Base-by-base conservation (phyloP, 2,329 filamentous ascomycete species). In the Exophiala sideris region DNA sequence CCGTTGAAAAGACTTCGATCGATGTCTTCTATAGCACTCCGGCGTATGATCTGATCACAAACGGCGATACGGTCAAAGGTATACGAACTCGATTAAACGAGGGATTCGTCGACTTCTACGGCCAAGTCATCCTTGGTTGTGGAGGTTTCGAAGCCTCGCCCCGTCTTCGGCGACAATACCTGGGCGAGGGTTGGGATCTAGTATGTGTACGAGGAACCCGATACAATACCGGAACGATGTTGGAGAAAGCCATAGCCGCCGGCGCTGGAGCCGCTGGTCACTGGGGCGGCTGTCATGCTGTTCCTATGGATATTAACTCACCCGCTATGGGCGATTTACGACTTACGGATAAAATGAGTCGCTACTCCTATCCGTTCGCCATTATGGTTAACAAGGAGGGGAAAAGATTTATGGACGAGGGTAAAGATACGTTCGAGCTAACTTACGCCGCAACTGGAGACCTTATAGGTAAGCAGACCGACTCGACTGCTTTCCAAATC, bases 1-100 rank as follows among this genome's bases (percentile, higher is more conserved):
- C 2, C 71, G 70, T 40, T 14, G 40, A 34, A 44, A 9, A 50
- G 34, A 34, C 44, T 6, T 41, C 49, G 2, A 55, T 55, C 16
- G 39, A 34, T 11, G 50, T 57, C 11, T 41, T 54, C 21, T 47
- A 48, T 16, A 33, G 40, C 35, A 66, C 67, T 0, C 52, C 60
- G 41, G 58, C 56, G 7, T 57, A 66, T 3, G 53, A 59, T 2
- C 65, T 79, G 8, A 50, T 65, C 0, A 64, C 71, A 2, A 35
- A 59, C 29, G 63, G 69, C 10, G 70, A 75, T 2, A 34, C 14
- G 3, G 14, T 47, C n/a, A 5, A 29, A 16, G 45, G 45, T 4
- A 32, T 47, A 2, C 24, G 11, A 14, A 14, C 36, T 8, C 20
- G 39, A 9, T 11, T 16, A 6, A 2, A 9, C 8, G 9, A 45